Percentiles rank a stretch among this genome's conserved stretches.
Evolutionary conservation across 257 asterid species (phyloP).

Genomic region (Przewalskia tangutica): DNA sequence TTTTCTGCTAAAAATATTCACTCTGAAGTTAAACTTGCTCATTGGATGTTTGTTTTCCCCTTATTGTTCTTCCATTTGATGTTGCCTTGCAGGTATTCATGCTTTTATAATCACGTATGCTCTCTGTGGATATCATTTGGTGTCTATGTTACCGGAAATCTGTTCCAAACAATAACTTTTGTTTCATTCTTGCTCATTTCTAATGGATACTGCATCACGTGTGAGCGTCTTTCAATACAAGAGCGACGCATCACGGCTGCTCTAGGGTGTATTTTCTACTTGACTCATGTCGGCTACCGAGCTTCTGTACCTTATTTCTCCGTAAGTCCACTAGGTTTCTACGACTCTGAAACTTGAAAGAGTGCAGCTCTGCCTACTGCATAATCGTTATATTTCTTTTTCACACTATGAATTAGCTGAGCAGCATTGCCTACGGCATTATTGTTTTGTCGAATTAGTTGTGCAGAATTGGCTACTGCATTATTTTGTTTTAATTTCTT

Average conservation of each 20-base stretch:
- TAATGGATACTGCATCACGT: conserved; percentile 74
- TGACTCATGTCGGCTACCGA: conserved; percentile 73
- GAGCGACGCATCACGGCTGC: conserved; percentile 59
- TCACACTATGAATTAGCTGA: not conserved
- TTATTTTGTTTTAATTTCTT: not conserved
- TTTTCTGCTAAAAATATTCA: too few relatives aligned
- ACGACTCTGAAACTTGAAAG: not conserved
- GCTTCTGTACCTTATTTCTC: conserved; percentile 79
- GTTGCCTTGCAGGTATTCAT: conserved; percentile 54
- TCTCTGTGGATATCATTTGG: conserved; percentile 93
- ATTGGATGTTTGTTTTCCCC: not conserved
- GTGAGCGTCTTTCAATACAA: conserved; percentile 53
- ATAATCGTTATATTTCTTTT: not conserved
- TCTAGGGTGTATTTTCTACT: conserved; percentile 57
- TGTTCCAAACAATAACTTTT: conserved; percentile 55
- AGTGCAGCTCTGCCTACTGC: not conserved
- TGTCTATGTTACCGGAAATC: conserved; percentile 62
- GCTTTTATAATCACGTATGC: conserved; percentile 47
- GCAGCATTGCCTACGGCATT: not conserved
- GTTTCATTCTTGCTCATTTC: conserved; percentile 68
- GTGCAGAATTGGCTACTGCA: too few relatives aligned
- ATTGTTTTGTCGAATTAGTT: not conserved
- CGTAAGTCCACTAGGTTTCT: conserved; percentile 32
- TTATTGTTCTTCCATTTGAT: not conserved
- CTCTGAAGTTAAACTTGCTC: not conserved